Evolutionary conservation across 257 asterid genomes (phyloP), one percentile per base, ranked within the genome.

Genomic region (Paulownia fortunei): DNA sequence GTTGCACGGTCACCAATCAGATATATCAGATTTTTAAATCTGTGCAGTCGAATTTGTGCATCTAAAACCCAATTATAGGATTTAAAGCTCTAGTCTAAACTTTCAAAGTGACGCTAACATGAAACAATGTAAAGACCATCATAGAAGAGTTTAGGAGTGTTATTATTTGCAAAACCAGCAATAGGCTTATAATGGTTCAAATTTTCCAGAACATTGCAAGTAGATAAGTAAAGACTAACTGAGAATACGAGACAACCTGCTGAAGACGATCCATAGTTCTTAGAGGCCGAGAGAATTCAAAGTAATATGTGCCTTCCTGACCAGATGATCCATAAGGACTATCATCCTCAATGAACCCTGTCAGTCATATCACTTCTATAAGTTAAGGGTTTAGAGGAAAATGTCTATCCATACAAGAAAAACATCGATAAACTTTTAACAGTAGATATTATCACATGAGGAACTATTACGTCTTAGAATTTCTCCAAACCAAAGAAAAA

Each of bases 201-300:
- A 0, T 0, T 44, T 18, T 58, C 2, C n/a, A 37, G 55, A 34
- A 44, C 2, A 21, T 32, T 3, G 30, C 18, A 13, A 41, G 13
- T 4, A n/a, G 24, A 61, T 18, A 6, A 13, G 75, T 21, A 58
- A 24, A 30, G 56, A 46, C 0, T 37, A 70, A 66, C 13, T 16
- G 18, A 62, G 54, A 26, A 77, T 59, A 78, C 2, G 15, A 30
- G n/a, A 23, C 0, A 30, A 92, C 98, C 98, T 89, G 98, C 82
- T 91, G 98, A 79, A 89, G 91, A 81, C 77, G 96, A 79, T 93
- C 98, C 93, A 77, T 89, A 70, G 96, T 93, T 87, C 98, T 84
- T 80, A 93, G 73, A 24, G 98, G 90, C 79, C 97, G 88, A 58
- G 96, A 85, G 81, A 93, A 88, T 84, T 93, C 98, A 77, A 88